These are phyloP conservation scores for Pinguiococcus pyrenoidosus DNA, from an alignment of 108 stramenopile species.

Conservation along the genomic window DNA sequence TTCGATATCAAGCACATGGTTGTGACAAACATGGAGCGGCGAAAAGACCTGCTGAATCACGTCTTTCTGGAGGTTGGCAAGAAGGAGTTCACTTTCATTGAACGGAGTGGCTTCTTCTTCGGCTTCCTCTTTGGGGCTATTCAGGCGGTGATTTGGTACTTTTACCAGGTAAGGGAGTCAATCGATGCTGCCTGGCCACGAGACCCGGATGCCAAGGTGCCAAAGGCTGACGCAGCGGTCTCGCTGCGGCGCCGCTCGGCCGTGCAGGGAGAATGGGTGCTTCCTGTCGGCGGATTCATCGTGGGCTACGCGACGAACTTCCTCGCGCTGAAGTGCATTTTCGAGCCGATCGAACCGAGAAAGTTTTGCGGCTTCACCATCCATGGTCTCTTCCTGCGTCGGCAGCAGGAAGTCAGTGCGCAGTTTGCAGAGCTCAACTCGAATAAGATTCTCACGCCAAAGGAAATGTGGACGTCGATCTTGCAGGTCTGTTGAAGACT, in stretches of 20 bases:
- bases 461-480: constrained; percentile 14
- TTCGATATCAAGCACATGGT: constrained; percentile 77
- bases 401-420: constrained; percentile 66
- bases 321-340: constrained; percentile 80
- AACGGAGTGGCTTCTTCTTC: constrained; percentile 70
- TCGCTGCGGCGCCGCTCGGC: too few relatives aligned
- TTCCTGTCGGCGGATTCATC: constrained; percentile 62
- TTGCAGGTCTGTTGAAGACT: not conserved
- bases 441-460: constrained; percentile 10
- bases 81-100: constrained; percentile 76
- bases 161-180: too few relatives aligned
- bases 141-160: constrained; percentile 46
- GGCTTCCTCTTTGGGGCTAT: constrained; percentile 71
- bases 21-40: constrained; percentile 58
- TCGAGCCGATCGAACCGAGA: constrained; percentile 62
- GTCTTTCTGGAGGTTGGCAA: constrained; percentile 83
- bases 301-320: constrained; percentile 69
- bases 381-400: constrained; percentile 71
- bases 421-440: constrained; percentile 40
- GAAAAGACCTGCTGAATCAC: constrained; percentile 68
- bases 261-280: constrained; percentile 49
- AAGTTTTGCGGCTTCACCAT: constrained; percentile 35
- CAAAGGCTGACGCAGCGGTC: too few relatives aligned
- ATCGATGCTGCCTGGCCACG: too few relatives aligned
- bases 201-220: too few relatives aligned